These are phyloP conservation scores for Meyerozyma carpophila DNA, from an alignment of 1,139 yeast genomes.

Conservation along the genomic window DNA sequence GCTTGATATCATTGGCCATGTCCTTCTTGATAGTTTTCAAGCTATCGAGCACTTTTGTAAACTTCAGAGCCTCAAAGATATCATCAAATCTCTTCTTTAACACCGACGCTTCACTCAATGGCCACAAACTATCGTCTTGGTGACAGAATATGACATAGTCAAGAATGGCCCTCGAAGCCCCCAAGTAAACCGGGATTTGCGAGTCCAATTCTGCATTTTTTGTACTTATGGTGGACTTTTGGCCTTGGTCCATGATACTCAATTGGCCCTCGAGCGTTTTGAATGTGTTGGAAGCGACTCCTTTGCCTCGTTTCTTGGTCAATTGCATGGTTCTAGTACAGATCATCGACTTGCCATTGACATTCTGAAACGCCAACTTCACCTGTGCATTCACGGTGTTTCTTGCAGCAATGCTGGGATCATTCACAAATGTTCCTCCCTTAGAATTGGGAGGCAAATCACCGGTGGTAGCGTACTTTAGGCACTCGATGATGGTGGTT, in stretches of 20 bases:
- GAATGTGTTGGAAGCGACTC: constrained; percentile 52
- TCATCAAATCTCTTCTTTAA: constrained; percentile 93
- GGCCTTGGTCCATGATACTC: constrained; percentile 59
- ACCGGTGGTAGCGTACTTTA: constrained; percentile 93
- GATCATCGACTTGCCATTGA: constrained; percentile 74
- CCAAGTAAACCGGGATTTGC: constrained; percentile 75
- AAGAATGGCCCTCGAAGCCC: constrained; percentile 81
- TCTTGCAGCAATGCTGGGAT: constrained; percentile 77
- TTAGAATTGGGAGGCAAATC: constrained; percentile 93
- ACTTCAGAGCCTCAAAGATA: constrained; percentile 91
- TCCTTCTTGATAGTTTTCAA: constrained; percentile 75
- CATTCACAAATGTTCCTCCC: constrained; percentile 95
- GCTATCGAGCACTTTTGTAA: constrained; percentile 82
- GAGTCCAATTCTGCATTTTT: constrained; percentile 82
- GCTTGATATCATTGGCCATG: constrained; percentile 65
- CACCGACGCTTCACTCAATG: constrained; percentile 83
- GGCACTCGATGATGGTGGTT: constrained; percentile 92
- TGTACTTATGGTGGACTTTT: constrained; percentile 70
- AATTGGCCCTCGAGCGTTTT: constrained; percentile 90
- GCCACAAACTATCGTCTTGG: constrained; percentile 97
- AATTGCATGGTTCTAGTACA: constrained; percentile 82
- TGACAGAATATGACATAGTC: constrained; percentile 96
- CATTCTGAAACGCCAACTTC: constrained; percentile 75
- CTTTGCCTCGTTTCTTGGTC: constrained; percentile 44
- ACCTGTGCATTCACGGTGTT: constrained; percentile 84